These are phyloP conservation scores for Phialophora macrospora DNA, from an alignment of 2,329 filamentous ascomycete species.

Conservation along the genomic window DNA sequence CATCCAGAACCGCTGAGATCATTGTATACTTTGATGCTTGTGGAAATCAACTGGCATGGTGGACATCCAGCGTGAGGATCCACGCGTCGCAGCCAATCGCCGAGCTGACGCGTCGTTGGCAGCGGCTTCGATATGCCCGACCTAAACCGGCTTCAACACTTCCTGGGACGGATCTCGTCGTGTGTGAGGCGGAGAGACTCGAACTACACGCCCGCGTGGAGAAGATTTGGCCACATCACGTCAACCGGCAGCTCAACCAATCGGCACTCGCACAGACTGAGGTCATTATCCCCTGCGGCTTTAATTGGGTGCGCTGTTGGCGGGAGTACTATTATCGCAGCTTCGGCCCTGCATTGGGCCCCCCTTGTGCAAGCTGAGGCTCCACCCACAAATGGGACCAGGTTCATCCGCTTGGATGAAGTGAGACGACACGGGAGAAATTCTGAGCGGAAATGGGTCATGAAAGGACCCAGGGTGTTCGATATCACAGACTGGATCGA, in stretches of 20 bases:
- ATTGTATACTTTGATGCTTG: not conserved
- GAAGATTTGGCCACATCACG: slow-evolving; percentile 10
- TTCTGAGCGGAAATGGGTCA: slow-evolving; percentile 66
- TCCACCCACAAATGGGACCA: slow-evolving; percentile 10
- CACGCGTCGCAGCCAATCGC: not conserved
- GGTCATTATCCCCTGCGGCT: not conserved
- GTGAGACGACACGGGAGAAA: slow-evolving; percentile 45
- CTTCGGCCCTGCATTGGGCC: slow-evolving; percentile 5
- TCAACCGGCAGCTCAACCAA: slow-evolving; percentile 17
- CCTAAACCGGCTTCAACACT: not conserved
- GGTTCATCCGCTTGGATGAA: slow-evolving; percentile 36
- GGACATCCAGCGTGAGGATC: not conserved
- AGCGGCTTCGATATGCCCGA: slow-evolving; percentile 7
- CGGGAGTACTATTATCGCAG: slow-evolving; percentile 13
- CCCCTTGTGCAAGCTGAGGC: slow-evolving; percentile 31
- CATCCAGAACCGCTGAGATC: not conserved
- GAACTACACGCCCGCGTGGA: slow-evolving; percentile 7
- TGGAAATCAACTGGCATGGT: slow-evolving; percentile 1
- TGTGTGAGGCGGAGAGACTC: not conserved
- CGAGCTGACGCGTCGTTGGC: not conserved
- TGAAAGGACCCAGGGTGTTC: slow-evolving; percentile 68
- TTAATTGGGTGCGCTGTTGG: slow-evolving; percentile 5
- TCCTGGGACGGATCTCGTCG: slow-evolving; percentile 4
- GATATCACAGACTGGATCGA: slow-evolving; percentile 72
- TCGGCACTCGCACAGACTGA: not conserved